Percentiles rank a stretch among this genome's conserved stretches.
Evolutionary conservation across 108 stramenopile species (phyloP).

Genomic region (Pinguiococcus pyrenoidosus): DNA sequence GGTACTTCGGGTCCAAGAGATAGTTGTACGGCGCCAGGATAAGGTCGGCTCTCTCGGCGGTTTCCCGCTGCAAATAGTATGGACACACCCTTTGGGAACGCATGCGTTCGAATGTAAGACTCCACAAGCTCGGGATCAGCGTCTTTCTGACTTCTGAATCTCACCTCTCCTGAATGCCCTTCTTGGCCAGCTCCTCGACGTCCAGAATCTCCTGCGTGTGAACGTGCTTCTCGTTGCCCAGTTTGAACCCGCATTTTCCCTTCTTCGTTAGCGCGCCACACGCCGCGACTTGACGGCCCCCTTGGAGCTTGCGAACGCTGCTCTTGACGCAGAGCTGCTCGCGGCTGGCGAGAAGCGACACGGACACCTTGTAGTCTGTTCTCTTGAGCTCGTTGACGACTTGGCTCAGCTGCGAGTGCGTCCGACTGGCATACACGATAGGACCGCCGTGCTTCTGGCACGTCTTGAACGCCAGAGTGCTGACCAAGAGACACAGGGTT

Average conservation of each 20-base stretch:
- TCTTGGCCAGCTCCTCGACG: conserved; percentile 77
- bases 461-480: conserved; percentile 40
- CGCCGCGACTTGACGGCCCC: conserved; percentile 16
- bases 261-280: conserved; percentile 6
- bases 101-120: neutral
- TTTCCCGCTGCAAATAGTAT: conserved; percentile 68
- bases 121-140: neutral
- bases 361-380: conserved; percentile 76
- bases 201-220: conserved; percentile 49
- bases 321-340: conserved; percentile 62
- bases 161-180: neutral
- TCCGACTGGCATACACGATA: conserved; percentile 91
- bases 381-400: conserved; percentile 79
- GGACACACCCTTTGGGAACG: conserved; percentile 52
- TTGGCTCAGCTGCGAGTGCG: conserved; percentile 89
- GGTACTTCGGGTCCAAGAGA: conserved; percentile 74
- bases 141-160: neutral
- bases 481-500: conserved; percentile 43
- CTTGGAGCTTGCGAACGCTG: conserved; percentile 14
- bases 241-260: neutral
- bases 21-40: conserved; percentile 97
- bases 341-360: conserved; percentile 78
- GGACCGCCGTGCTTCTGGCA: neutral
- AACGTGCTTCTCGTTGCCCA: neutral
- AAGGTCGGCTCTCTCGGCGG: conserved; percentile 62